Percentiles rank a stretch among this genome's conserved stretches.
Conservation (phyloP, 495 filamentous ascomycete genomes). For the Chaetomium tenue region DNA sequence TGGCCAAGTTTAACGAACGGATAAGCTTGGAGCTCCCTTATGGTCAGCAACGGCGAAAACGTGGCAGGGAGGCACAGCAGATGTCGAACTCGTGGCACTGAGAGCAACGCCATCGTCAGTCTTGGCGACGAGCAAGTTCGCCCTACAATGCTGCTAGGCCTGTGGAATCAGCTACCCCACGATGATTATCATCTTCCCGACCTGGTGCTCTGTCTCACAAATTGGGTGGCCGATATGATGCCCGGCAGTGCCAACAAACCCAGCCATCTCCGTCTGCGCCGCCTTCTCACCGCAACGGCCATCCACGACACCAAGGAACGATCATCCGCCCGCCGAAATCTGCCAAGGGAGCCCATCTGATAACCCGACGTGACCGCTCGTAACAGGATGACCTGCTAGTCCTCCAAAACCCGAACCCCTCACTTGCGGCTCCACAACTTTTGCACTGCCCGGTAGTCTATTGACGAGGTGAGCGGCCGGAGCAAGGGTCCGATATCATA, state of each 20-base stretch:
- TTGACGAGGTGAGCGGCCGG: not conserved
- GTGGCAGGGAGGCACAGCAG: slow-evolving; percentile 16
- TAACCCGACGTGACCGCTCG: not conserved
- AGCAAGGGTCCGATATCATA: slow-evolving; percentile 2
- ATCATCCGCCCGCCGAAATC: not conserved
- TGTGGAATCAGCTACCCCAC: slow-evolving; percentile 1
- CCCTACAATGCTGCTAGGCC: not conserved
- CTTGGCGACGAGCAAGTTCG: not conserved
- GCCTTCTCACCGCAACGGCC: slow-evolving; percentile 3
- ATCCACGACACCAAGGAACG: not conserved
- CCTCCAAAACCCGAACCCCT: not conserved
- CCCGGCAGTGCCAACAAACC: not conserved
- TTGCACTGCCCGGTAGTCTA: slow-evolving; percentile 16
- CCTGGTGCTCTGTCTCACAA: not conserved
- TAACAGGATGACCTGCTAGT: not conserved
- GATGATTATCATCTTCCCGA: no score
- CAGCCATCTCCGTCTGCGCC: not conserved
- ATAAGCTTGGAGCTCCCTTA: not conserved
- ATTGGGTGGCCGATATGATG: not conserved
- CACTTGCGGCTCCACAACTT: slow-evolving; percentile 9
- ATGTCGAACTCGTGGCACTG: not conserved
- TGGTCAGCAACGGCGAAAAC: not conserved
- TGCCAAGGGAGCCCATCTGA: slow-evolving; percentile 8
- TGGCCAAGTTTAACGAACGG: not conserved
- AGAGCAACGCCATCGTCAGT: slow-evolving; percentile 2